Evolutionary conservation across 2,329 filamentous ascomycete genomes (phyloP), one percentile per base, ranked within the genome.

Genomic region (Ophiostoma tasmaniense): DNA sequence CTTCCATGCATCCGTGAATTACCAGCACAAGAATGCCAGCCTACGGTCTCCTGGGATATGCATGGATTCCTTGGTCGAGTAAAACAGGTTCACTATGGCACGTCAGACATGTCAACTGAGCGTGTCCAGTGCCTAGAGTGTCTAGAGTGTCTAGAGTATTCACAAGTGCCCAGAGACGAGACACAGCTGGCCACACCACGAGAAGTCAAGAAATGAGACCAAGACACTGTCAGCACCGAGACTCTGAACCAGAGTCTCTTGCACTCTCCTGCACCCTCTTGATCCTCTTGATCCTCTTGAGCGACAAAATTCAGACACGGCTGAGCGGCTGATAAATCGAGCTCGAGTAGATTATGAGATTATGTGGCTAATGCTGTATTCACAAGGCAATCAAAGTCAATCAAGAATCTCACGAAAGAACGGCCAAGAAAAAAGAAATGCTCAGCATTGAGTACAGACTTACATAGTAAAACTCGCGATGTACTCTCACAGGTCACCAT

Each of bases 11-110:
- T 33, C 33, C 8, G 10, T 11, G 10, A 28, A 55, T 55, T 14
- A 10, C 11, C 50, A 33, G 22, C 14, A 59, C 20, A 61, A 61
- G 25, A 61, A 61, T 61, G 55, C 55, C 11, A 10, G 14, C 55
- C 14, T 61, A 11, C 25, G 55, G 55, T 61, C 55, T 61, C 55
- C 55, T 61, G 25, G 55, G 55, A 30, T 61, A 61, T 61, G 10
- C 55, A 61, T 61, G 55, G 55, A 61, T 61, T 61, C 55, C 55
- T 61, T 30, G 55, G n/a, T 55, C 11, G 50, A 55, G 55, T 20
- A 30, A 61, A 61, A 61, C 55, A 61, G 55, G 55, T 61, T 61
- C 25, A 25, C 50, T 55, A 14, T 11, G 55, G 55, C 55, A 61
- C 17, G 55, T 61, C 55, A 61, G 25, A 55, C 50, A 61, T 61